Conservation (phyloP, 2,329 filamentous ascomycete genomes). For the Septoria linicola region DNA sequence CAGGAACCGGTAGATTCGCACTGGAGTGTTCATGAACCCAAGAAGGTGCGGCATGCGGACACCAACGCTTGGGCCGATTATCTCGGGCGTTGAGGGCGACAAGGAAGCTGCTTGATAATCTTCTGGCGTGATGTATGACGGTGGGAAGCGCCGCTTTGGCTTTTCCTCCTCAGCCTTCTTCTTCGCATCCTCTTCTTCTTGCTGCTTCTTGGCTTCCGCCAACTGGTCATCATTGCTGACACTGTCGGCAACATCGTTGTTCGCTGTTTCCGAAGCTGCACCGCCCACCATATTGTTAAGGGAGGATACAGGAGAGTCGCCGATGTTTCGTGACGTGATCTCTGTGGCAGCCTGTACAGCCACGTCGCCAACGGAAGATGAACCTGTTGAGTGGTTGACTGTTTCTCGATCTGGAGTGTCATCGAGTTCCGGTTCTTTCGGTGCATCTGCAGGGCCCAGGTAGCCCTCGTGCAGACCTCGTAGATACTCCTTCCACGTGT, state of each 20-base stretch:
- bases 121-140: slow-evolving; percentile 69
- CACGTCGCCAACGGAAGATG: slow-evolving; percentile 31
- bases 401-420: slow-evolving; percentile 12
- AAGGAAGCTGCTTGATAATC: slow-evolving; percentile 69
- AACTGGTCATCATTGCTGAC: slow-evolving; percentile 8
- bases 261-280: neutral
- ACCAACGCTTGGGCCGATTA: slow-evolving; percentile 70
- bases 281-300: slow-evolving; percentile 13
- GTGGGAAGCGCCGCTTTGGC: slow-evolving; percentile 58
- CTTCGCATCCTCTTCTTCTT: slow-evolving; percentile 30
- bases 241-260: neutral
- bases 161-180: slow-evolving; percentile 42
- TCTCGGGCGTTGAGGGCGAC: slow-evolving; percentile 64
- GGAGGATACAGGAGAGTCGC: slow-evolving; percentile 13
- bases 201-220: slow-evolving; percentile 11
- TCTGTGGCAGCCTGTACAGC: slow-evolving; percentile 29
- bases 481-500: slow-evolving; percentile 97
- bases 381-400: neutral
- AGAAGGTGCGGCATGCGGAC: slow-evolving; percentile 85
- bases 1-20: slow-evolving; percentile 82
- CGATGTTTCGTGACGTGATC: slow-evolving; percentile 11
- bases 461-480: slow-evolving; percentile 93
- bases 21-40: slow-evolving; percentile 86
- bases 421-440: slow-evolving; percentile 39
- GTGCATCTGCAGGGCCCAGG: slow-evolving; percentile 77